Evolutionary conservation across 2,329 filamentous ascomycete species (phyloP).

Genomic region (Alternaria infectoria): DNA sequence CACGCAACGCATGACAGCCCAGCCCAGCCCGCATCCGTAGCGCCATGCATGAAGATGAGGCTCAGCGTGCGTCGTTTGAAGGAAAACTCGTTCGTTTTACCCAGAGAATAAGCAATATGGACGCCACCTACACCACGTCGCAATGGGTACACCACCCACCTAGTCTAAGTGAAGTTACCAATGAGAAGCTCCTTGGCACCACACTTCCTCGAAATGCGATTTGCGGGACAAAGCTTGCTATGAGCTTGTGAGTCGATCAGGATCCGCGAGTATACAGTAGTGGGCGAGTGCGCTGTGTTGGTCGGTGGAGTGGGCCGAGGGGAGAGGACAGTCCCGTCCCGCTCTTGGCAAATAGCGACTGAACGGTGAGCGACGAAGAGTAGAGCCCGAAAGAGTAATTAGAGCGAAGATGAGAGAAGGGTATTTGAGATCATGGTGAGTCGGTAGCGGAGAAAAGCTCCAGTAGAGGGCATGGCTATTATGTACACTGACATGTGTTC

Average conservation of each 20-base stretch:
- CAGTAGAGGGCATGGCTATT: neutral
- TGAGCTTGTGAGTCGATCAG: neutral
- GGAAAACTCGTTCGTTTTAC: conserved; percentile 1
- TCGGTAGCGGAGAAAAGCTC: neutral
- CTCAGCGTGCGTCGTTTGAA: conserved; percentile 9
- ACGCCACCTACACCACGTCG: neutral
- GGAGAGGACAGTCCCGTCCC: neutral
- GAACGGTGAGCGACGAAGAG: neutral
- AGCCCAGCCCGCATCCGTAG: neutral
- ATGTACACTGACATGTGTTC: neutral
- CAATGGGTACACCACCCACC: neutral
- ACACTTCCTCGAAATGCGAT: neutral
- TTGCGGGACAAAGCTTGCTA: neutral
- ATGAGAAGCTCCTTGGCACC: neutral
- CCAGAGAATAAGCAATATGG: conserved; percentile 24
- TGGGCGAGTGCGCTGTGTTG: neutral
- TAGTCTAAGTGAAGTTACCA: neutral
- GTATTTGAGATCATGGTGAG: neutral
- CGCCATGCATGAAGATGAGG: conserved; percentile 19
- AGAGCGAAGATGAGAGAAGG: neutral
- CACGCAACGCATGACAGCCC: conserved; percentile 1
- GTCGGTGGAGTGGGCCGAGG: neutral
- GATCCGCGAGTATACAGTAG: neutral
- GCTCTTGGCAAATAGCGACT: neutral
- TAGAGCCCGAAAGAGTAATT: neutral